Evolutionary conservation across 2,329 filamentous ascomycete genomes (phyloP).

Genomic region (Pseudogymnoascus sp.): DNA sequence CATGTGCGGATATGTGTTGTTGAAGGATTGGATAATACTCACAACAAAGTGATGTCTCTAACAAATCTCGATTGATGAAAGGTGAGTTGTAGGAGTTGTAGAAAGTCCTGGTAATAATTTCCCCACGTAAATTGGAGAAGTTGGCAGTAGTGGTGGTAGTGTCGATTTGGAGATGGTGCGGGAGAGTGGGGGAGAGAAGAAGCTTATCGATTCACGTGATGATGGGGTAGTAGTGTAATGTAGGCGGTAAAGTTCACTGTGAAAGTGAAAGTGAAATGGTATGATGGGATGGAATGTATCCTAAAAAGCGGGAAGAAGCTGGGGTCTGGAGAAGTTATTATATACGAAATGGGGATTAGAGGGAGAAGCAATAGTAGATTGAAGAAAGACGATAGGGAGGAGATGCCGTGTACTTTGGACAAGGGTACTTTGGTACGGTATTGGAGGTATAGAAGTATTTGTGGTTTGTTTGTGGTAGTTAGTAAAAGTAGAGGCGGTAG

Average conservation of each 20-base stretch:
- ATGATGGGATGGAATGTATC: constrained; percentile 1
- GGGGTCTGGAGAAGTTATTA: constrained; percentile 3
- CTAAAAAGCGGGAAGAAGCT: constrained; percentile 5
- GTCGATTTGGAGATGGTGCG: background rate
- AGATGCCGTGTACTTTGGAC: background rate
- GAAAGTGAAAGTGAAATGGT: background rate
- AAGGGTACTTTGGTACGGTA: background rate
- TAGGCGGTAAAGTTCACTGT: background rate
- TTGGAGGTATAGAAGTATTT: background rate
- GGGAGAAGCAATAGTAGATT: background rate
- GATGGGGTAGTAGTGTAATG: background rate
- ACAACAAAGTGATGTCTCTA: background rate
- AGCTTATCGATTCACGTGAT: constrained; percentile 2
- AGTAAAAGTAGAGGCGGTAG: background rate
- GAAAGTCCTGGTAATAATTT: background rate
- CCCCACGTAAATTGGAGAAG: constrained; percentile 4
- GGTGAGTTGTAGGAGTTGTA: background rate
- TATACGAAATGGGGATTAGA: background rate
- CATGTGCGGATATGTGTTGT: background rate
- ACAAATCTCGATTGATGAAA: background rate
- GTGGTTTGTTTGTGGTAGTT: background rate
- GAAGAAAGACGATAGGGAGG: background rate
- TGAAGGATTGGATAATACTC: constrained; percentile 4
- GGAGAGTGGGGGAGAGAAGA: background rate
- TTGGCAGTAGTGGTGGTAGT: background rate